phyloP scores from a whole-genome alignment of 2,329 filamentous ascomycete species.

The Torrubiellomyces zombiae region DNA sequence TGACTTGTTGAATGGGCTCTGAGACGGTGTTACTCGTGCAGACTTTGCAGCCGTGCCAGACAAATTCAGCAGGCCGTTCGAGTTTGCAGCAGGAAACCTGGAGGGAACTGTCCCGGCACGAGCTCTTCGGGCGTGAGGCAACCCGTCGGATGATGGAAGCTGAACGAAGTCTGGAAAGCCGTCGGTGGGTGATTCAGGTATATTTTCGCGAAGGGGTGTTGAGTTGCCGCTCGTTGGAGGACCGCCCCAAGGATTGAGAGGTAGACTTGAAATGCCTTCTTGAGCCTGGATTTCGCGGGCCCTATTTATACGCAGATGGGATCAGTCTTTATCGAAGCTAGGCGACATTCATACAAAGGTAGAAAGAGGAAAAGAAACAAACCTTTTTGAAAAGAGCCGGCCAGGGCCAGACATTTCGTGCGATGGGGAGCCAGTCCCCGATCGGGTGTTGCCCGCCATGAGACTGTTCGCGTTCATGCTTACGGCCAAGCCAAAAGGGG shows the following conservation, averaged over 20 bases:
- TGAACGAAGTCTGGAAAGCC: conserved; percentile 83
- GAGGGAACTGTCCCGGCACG: conserved; percentile 94
- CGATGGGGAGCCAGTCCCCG: conserved; percentile 89
- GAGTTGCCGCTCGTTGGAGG: conserved; percentile 94
- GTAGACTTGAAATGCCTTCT: conserved; percentile 60
- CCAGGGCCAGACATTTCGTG: conserved; percentile 62
- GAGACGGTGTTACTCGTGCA: conserved; percentile 70
- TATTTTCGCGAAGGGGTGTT: conserved; percentile 89
- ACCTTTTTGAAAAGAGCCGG: conserved; percentile 87
- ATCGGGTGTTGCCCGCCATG: conserved; percentile 46
- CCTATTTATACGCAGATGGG: conserved; percentile 27
- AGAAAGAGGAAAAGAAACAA: conserved; percentile 19
- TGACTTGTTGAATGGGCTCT: conserved; percentile 64
- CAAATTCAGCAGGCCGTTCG: conserved; percentile 40
- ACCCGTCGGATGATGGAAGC: conserved; percentile 46
- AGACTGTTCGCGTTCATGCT: conserved; percentile 41
- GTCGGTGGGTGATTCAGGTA: conserved; percentile 90
- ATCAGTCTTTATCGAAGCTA: too few species aligned
- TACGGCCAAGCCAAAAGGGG: conserved; percentile 54
- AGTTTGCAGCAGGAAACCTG: conserved; percentile 63
- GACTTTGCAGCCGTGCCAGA: conserved; percentile 54
- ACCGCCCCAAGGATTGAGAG: conserved; percentile 72
- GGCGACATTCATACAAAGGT: too few species aligned
- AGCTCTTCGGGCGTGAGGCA: conserved; percentile 59
- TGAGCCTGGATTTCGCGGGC: conserved; percentile 94